phyloP scores from a whole-genome alignment of 805 yeast species.

The Wickerhamiella cacticola region DNA sequence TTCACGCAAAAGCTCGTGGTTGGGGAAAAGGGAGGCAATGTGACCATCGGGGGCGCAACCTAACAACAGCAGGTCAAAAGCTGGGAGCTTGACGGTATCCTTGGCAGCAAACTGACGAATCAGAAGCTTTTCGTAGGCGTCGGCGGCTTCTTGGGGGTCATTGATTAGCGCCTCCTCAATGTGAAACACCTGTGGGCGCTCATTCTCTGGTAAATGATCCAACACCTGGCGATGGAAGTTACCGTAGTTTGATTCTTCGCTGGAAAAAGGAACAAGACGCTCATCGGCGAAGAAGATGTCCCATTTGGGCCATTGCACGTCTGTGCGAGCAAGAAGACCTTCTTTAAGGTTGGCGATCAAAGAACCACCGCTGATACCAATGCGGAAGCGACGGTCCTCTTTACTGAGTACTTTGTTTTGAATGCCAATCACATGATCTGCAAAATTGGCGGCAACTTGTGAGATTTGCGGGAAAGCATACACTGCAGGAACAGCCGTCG shows the following conservation, averaged over 20 bases:
- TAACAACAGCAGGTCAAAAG: conserved; percentile 77
- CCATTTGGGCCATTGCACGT: conserved; percentile 87
- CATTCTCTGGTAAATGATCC: conserved; percentile 46
- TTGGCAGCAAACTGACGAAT: conserved; percentile 89
- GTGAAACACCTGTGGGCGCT: conserved; percentile 64
- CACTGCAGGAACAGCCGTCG: conserved; percentile 85
- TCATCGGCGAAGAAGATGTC: conserved; percentile 95
- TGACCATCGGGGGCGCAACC: conserved; percentile 99
- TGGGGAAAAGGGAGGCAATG: conserved; percentile 91
- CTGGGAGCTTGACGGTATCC: conserved; percentile 89
- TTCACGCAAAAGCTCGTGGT: conserved; percentile 78
- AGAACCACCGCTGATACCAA: conserved; percentile 91
- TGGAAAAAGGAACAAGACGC: conserved; percentile 77
- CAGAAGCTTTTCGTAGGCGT: conserved; percentile 73
- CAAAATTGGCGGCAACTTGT: conserved; percentile 93
- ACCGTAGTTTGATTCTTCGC: conserved; percentile 82
- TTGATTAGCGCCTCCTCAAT: conserved; percentile 61
- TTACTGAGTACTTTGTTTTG: conserved; percentile 53
- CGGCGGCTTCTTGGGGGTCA: conserved; percentile 76
- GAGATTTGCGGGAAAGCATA: conserved; percentile 83
- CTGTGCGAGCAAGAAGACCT: conserved; percentile 65
- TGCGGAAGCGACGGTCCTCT: conserved; percentile 56
- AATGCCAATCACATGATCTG: conserved; percentile 83
- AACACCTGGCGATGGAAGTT: conserved; percentile 70
- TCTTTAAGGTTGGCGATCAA: conserved; percentile 74